Base-by-base conservation (phyloP, 2,329 filamentous ascomycete species). In the Stemphylium lycopersici region DNA sequence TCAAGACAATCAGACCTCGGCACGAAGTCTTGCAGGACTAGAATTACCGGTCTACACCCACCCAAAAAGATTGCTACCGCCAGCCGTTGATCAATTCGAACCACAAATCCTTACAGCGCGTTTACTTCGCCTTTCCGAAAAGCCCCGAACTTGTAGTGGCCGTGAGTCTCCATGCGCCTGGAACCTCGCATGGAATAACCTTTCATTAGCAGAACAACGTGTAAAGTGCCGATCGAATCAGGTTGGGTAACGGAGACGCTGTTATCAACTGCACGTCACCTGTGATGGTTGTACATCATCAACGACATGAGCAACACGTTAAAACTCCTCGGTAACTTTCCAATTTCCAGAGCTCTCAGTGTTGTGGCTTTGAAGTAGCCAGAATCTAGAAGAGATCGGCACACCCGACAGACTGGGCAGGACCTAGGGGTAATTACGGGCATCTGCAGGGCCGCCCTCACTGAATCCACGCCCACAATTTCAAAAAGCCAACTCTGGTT, bases 321-420 rank as follows among this genome's bases (percentile, higher is more conserved):
- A 2, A 29, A 7, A 29, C 32, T 32, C 43, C 43, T 48, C 50
- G 43, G 50, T 37, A 52, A 40, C 43, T 48, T 52, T 52, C 43
- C 41, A 45, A 34, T 29, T 39, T 16, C 29, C 26, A 20, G 24
- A 16, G 20, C 6, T 32, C 18, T 18, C 32, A 18, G 15, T 15
- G 15, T 24, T 16, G 29, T 51, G 48, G 48, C 41, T 52, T 46
- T n/a, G 6, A 16, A 8, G 29, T 33, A 33, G 26, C 36, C 8
- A 15, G 26, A 15, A 16, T 16, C 45, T 24, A 41, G 46, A 32
- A 40, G 36, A 13, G 49, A 42, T 48, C 37, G 22, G 39, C 43
- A 29, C 31, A 40, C 29, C 16, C 49, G 24, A 13, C 20, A 20
- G 22, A 36, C 37, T 48, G 37, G 15, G 29, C 49, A 41, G 7